phyloP scores from a whole-genome alignment of 768 basidiomycete genomes.

The Termitomyces sp. region DNA sequence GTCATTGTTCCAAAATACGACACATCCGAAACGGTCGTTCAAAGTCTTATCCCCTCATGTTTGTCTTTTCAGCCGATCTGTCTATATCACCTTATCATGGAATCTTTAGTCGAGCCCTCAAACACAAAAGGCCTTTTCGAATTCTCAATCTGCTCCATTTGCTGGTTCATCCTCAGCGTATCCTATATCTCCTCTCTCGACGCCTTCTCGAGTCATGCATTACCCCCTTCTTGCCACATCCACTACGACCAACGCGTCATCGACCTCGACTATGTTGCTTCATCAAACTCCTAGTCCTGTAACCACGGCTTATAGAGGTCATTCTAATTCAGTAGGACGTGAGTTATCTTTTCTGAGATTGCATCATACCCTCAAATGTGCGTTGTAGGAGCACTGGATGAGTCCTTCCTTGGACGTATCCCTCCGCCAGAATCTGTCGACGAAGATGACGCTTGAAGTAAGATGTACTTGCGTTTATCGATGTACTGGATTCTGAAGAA shows the following conservation, averaged over 20 bases:
- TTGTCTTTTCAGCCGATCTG: constrained; percentile 6
- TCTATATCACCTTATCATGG: not conserved
- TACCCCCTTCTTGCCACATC: constrained; percentile 27
- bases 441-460: not conserved
- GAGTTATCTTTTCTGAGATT: constrained; percentile 8
- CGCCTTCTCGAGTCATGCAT: constrained; percentile 31
- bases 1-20: constrained; percentile 14
- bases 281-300: constrained; percentile 35
- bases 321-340: constrained; percentile 32
- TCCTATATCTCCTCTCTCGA: constrained; percentile 33
- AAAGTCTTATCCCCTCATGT: constrained; percentile 36
- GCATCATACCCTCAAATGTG: not conserved
- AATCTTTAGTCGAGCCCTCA: constrained; percentile 31
- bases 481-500: not conserved
- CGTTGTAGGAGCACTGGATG: constrained; percentile 33
- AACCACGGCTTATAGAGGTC: constrained; percentile 36
- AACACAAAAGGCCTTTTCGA: constrained; percentile 37
- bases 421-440: constrained; percentile 4
- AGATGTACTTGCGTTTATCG: not conserved
- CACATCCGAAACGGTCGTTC: constrained; percentile 30
- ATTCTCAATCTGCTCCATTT: constrained; percentile 29
- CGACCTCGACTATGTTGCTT: constrained; percentile 25
- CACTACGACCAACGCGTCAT: constrained; percentile 26
- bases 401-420: constrained; percentile 26
- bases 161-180: constrained; percentile 22